Conservation (phyloP, 768 basidiomycete species). For the Phylloporus rhodoxanthus region DNA sequence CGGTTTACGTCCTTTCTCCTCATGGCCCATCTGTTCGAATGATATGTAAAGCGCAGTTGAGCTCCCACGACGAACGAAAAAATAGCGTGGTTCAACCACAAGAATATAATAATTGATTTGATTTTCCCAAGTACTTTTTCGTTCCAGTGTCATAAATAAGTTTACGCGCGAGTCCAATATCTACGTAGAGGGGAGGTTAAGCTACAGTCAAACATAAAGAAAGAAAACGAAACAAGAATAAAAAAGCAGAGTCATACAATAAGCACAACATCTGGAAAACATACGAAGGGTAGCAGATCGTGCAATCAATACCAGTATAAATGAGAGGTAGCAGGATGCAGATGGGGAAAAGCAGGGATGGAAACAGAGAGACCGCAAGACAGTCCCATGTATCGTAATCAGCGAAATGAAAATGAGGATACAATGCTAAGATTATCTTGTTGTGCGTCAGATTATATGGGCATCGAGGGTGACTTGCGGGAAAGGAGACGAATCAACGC, state of each 20-base stretch:
- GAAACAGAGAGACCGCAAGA: constrained; percentile 24
- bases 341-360: constrained; percentile 5
- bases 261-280: not conserved
- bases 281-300: constrained; percentile 10
- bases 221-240: constrained; percentile 7
- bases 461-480: constrained; percentile 15
- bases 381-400: constrained; percentile 27
- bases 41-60: not conserved
- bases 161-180: constrained; percentile 21
- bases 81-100: not conserved
- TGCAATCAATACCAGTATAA: constrained; percentile 26
- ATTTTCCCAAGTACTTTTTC: constrained; percentile 5
- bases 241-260: constrained; percentile 6
- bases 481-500: constrained; percentile 2
- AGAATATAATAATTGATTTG: constrained; percentile 12
- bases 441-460: constrained; percentile 23
- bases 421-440: constrained; percentile 18
- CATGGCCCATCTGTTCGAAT: too few relatives aligned
- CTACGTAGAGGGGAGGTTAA: constrained; percentile 23
- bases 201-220: constrained; percentile 22
- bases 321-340: constrained; percentile 7
- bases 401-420: constrained; percentile 9
- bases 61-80: not conserved
- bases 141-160: constrained; percentile 28
- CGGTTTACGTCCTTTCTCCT: not conserved